Evolutionary conservation across 73 alveolate species (phyloP), one percentile per base, ranked within the genome.

Genomic region (Effrenium voratum): DNA sequence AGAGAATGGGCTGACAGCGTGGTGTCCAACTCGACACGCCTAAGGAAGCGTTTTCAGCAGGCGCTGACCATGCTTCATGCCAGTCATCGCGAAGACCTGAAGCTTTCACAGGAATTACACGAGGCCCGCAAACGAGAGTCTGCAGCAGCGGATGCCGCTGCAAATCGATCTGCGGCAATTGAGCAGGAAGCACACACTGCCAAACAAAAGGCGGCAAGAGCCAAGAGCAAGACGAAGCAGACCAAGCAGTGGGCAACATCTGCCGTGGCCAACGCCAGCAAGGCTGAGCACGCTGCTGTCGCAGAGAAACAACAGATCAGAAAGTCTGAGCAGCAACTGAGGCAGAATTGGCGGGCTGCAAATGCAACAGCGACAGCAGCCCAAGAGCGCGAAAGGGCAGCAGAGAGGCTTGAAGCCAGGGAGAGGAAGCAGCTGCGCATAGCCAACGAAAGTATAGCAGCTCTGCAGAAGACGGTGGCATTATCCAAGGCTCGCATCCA

Each of bases 231-330:
- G 44, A 82, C 52, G 45, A 15, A 57, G 30, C 38, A 59, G 8
- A 45, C 43, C n/a, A 43, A 43, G 32, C 30, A 47, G 46, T n/a
- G 73, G 93, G 76, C 76, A 13, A 47, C 22, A 36, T n/a, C 24
- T 10, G 75, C 75, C 28, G 77, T 52, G 77, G 93, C 93, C 45
- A 86, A 86, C 40, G 94, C 94, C 80, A 86, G 49, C 22, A 34
- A 52, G 24, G 77, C 93, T 19, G 93, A 45, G 32, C 70, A 60
- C 46, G 36, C 44, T 16, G 82, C 82, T 34, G 49, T 70, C 38
- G 82, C 82, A 5, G 82, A 47, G 38, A 70, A 70, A n/a, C 82
- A 12, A 40, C 86, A 75, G 57, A 57, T 57, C 86, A 75, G 22
- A 0, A 16, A 52, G 5, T 75, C 86, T 22, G 26, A 40, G 86